These are phyloP conservation scores for Beta lomatogona DNA, from an alignment of 179 eudicot species.

Conservation along the genomic window DNA sequence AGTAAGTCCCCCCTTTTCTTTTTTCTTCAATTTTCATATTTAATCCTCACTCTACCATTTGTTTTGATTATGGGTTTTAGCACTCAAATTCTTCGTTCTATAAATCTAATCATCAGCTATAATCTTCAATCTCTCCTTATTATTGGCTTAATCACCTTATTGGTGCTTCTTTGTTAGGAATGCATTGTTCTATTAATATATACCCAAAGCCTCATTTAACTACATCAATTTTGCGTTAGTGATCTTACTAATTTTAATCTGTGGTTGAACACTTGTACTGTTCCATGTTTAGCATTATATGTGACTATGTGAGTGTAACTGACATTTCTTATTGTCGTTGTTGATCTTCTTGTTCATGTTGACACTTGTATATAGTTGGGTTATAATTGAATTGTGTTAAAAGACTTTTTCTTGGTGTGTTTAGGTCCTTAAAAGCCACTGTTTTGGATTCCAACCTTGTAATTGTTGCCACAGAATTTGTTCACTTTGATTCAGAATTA, in stretches of 20 bases:
- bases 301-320: too few species aligned
- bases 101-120: not conserved
- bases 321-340: too few species aligned
- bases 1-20: constrained; percentile 21
- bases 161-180: too few species aligned
- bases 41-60: not conserved
- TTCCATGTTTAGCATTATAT: too few species aligned
- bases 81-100: not conserved
- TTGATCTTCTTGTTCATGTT: not conserved
- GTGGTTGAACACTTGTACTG: too few species aligned
- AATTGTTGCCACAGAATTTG: constrained; percentile 55
- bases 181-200: too few species aligned
- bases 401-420: constrained; percentile 4
- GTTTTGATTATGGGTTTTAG: not conserved
- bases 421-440: constrained; percentile 90
- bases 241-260: too few species aligned
- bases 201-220: too few species aligned
- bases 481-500: constrained; percentile 81
- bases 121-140: too few species aligned
- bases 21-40: not conserved
- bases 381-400: too few species aligned
- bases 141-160: too few species aligned
- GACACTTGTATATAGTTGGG: not conserved
- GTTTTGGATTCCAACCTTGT: constrained; percentile 68
- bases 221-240: too few species aligned